These are phyloP conservation scores for Irpex sp. DNA, from an alignment of 1,284 basidiomycete genomes.

Conservation along the genomic window DNA sequence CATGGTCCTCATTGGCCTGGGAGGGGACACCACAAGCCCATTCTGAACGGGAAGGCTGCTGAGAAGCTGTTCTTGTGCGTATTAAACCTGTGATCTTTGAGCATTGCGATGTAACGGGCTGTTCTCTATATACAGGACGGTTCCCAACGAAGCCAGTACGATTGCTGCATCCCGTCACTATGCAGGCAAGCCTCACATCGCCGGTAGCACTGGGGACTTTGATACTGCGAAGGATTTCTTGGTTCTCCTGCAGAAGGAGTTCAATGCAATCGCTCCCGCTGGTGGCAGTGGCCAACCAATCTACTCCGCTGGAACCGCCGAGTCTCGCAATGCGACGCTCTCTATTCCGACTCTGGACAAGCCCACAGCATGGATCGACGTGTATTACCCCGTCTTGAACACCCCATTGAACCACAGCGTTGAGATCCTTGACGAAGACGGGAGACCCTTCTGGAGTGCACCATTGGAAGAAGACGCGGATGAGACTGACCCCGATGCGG, in stretches of 20 bases:
- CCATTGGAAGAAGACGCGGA: constrained; percentile 67
- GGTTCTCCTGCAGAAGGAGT: constrained; percentile 56
- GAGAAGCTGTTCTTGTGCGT: constrained; percentile 25
- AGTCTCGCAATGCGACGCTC: constrained; percentile 64
- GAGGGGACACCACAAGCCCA: constrained; percentile 7
- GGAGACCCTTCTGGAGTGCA: constrained; percentile 60
- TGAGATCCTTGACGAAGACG: constrained; percentile 54
- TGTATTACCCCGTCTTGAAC: constrained; percentile 83
- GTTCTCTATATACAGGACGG: constrained; percentile 34
- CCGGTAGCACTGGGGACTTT: constrained; percentile 63
- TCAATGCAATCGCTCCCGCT: constrained; percentile 44
- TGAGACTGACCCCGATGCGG: constrained; percentile 58
- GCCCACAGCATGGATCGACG: constrained; percentile 75
- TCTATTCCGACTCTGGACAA: constrained; percentile 40
- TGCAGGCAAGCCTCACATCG: constrained; percentile 69
- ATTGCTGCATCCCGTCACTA: constrained; percentile 52
- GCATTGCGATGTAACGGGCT: constrained; percentile 19
- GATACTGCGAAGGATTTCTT: constrained; percentile 63
- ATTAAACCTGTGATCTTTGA: neutral
- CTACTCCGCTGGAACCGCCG: constrained; percentile 60
- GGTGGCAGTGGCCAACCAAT: constrained; percentile 40
- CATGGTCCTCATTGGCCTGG: constrained; percentile 7
- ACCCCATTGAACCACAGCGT: constrained; percentile 63
- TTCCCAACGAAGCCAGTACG: constrained; percentile 54
- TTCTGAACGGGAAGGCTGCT: constrained; percentile 21